Evolutionary conservation across 306 rosid species (phyloP).

Genomic region (Quercus wislizeni): DNA sequence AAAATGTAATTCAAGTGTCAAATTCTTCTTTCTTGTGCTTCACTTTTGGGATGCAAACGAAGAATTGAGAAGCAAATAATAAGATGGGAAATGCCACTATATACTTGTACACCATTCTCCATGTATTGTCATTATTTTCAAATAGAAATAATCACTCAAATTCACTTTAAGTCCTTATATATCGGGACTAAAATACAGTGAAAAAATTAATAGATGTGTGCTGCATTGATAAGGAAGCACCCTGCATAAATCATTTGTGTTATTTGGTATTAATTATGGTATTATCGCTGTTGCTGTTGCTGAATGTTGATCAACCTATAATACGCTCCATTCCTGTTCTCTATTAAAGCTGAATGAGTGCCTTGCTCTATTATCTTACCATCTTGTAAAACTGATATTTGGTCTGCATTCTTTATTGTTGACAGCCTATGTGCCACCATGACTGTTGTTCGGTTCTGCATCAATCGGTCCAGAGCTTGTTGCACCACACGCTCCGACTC

Average conservation of each 20-base stretch:
- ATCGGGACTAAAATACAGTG: conserved; percentile 1
- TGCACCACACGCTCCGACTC: conserved; percentile 88
- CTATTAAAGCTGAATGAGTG: conserved; percentile 67
- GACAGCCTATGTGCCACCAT: conserved; percentile 94
- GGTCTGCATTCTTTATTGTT: conserved; percentile 84
- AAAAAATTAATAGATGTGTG: conserved; percentile 9
- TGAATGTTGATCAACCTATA: conserved; percentile 83
- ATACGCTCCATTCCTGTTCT: conserved; percentile 74
- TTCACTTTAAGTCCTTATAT: background rate
- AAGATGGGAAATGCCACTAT: background rate
- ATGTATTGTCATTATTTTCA: conserved; percentile 14
- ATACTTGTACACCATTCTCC: background rate
- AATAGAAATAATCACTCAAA: background rate
- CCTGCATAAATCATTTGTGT: conserved; percentile 14
- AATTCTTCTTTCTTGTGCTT: no score
- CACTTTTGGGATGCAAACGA: no score
- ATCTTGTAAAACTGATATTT: conserved; percentile 81
- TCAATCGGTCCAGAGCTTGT: conserved; percentile 77
- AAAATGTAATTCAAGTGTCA: no score
- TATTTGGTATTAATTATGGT: conserved; percentile 23
- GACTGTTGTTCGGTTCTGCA: conserved; percentile 80
- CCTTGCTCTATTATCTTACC: conserved; percentile 96
- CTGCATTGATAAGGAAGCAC: background rate
- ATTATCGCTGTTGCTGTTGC: conserved; percentile 53
- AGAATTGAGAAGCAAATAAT: background rate